Evolutionary conservation across 2,329 filamentous ascomycete genomes (phyloP), one percentile per base, ranked within the genome.

Genomic region (Capronia americana): DNA sequence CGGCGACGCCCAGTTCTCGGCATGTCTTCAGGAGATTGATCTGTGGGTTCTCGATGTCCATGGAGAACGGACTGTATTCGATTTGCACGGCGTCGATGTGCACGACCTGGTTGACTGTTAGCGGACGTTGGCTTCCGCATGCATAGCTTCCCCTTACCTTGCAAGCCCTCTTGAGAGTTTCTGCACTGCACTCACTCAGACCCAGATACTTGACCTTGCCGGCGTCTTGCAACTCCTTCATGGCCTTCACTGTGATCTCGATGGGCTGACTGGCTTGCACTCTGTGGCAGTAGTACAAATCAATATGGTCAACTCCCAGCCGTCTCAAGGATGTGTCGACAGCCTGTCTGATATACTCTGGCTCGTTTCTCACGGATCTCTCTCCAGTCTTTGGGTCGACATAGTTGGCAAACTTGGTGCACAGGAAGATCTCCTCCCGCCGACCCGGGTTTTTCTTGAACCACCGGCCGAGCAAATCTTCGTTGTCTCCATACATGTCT

Each of bases 121-220:
- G 58, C 20, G 20, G 10, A 1, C 32, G 28, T 24, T 44, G 4
- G 11, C n/a, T 17, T 3, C 14, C 17, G 12, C 20, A 6, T 2
- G 41, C 28, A 14, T 55, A 17, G 24, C 32, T 11, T 2, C 24
- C 14, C 30, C 50, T 56, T 23, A 68, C 63, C 51, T 77, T 78
- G 72, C 74, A 73, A 10, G 84, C 84, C 46, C 83, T 77, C 20
- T 80, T 79, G 41, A 86, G 78, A 0, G 81, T 83, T 4, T 77
- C 74, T 34, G 82, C 79, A 30, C 78, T 80, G 64, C 80, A 78
- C 69, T 83, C 82, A 8, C 77, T 82, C 12, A 86, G 73, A 7
- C 83, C 83, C 30, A 86, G 75, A 71, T 84, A 78, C 64, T 79
- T 78, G 72, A 86, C 81, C 67, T 86, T 86, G 34, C 84, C 84